Evolutionary conservation across 352 stramenopile species (phyloP).

Genomic region (Thalassiosira mediterranea): DNA sequence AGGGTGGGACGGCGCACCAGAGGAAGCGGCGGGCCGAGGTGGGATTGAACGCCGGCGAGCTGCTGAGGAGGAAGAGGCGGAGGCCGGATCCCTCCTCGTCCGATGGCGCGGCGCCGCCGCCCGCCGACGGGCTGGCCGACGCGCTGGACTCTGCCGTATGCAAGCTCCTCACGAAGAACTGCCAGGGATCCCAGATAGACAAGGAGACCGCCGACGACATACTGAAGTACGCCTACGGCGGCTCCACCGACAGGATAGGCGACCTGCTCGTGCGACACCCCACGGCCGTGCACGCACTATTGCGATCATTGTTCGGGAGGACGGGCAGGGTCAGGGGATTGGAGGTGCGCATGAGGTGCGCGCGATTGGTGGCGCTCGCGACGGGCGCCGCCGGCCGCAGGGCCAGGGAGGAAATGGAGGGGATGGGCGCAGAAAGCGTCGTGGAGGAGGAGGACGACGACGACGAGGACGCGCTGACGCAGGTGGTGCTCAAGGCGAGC

Average conservation of each 20-base stretch:
- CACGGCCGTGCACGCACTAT: slow-evolving; percentile 56
- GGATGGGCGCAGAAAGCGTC: not conserved
- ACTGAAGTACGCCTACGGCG: slow-evolving; percentile 57
- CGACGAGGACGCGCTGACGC: slow-evolving; percentile 38
- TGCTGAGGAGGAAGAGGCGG: slow-evolving; percentile 67
- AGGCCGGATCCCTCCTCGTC: slow-evolving; percentile 30
- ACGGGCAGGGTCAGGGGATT: slow-evolving; percentile 47
- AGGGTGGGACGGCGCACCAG: slow-evolving; percentile 63
- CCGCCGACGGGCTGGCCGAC: slow-evolving; percentile 27
- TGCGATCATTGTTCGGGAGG: slow-evolving; percentile 67
- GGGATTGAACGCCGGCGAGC: slow-evolving; percentile 74
- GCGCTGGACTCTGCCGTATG: slow-evolving; percentile 59
- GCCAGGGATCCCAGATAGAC: slow-evolving; percentile 62
- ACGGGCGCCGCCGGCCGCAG: slow-evolving; percentile 55
- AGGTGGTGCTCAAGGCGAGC: slow-evolving; percentile 62
- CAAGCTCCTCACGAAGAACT: slow-evolving; percentile 63
- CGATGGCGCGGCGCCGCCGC: not conserved
- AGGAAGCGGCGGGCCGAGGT: slow-evolving; percentile 77
- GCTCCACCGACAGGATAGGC: slow-evolving; percentile 59
- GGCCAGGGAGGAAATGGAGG: slow-evolving; percentile 9
- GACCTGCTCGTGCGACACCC: slow-evolving; percentile 71
- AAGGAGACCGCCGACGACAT: slow-evolving; percentile 64
- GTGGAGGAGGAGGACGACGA: not conserved
- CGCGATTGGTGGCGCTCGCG: slow-evolving; percentile 64
- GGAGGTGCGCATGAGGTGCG: slow-evolving; percentile 67